Percentiles rank a stretch among this genome's conserved stretches.
Evolutionary conservation across 2,329 filamentous ascomycete genomes (phyloP).

Genomic region (Drechslerella coelobrocha): DNA sequence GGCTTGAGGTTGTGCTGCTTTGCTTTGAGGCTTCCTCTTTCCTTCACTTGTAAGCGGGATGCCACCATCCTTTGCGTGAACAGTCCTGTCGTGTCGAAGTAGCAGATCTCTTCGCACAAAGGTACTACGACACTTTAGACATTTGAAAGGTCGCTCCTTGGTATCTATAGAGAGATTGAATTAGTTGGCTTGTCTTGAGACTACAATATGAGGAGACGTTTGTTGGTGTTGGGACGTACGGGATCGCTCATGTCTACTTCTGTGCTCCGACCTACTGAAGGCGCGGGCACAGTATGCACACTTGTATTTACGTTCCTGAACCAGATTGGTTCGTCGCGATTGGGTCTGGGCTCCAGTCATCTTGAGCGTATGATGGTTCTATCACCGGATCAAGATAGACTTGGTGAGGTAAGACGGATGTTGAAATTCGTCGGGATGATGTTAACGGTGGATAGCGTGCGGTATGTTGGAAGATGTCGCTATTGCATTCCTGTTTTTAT

Average conservation of each 20-base stretch:
- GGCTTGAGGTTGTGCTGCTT: constrained; percentile 64
- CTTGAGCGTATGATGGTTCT: constrained; percentile 56
- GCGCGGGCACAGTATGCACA: constrained; percentile 98
- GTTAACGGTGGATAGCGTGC: constrained; percentile 23
- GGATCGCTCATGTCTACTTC: constrained; percentile 94
- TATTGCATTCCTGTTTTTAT: constrained; percentile 54
- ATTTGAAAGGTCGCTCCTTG: constrained; percentile 98
- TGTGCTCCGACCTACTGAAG: constrained; percentile 95
- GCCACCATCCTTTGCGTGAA: constrained; percentile 97
- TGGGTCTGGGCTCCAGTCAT: constrained; percentile 70
- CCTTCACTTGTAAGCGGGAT: constrained; percentile 91
- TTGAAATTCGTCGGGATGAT: constrained; percentile 54
- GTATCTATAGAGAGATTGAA: constrained; percentile 70
- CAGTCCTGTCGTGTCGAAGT: constrained; percentile 94
- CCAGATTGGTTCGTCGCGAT: constrained; percentile 56
- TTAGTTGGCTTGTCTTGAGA: background rate
- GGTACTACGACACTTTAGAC: constrained; percentile 95
- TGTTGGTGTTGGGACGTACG: constrained; percentile 72
- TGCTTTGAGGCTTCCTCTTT: constrained; percentile 80
- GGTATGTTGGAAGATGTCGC: constrained; percentile 37
- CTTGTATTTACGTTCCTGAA: constrained; percentile 98
- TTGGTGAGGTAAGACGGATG: constrained; percentile 51
- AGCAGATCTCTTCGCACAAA: constrained; percentile 97
- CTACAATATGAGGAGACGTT: constrained; percentile 15
- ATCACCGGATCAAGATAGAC: constrained; percentile 26